Evolutionary conservation across 805 yeast genomes (phyloP), one percentile per base, ranked within the genome.

Genomic region (Grigorovia yakushimaensis): DNA sequence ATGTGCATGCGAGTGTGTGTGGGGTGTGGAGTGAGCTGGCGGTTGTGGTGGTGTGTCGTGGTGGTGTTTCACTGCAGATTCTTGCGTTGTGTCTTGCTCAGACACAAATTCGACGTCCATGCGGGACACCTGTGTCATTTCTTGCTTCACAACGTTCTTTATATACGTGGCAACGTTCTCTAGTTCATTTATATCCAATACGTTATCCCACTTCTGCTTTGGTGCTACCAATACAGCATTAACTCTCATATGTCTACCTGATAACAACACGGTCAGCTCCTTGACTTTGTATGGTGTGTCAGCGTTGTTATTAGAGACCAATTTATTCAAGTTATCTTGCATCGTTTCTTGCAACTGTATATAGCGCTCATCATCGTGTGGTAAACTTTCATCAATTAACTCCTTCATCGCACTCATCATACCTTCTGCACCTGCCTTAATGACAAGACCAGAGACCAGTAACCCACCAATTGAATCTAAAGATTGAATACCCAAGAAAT

Each of bases 381-480:
- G 70, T 37, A 82, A 66, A 2, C 91, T 82, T 52, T 79, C 76
- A 58, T 91, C 98, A 27, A 87, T 73, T 41, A 91, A 69, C 61
- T 91, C 98, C 50, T 74, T 74, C 57, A 82, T 73, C 0, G 97
- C 79, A 23, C 74, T 73, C 49, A 73, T 70, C 55, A 84, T 78
- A 23, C 95, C 89, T 2, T 77, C 75, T 64, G 78, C 74, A 35
- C 98, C 98, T 7, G 96, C 96, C 54, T 76, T 80, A 52, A 89
- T 78, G 48, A 93, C 83, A 56, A 93, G 70, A 1, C 74, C 73
- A 0, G 97, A 88, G 8, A 93, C 98, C 4, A 87, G 61, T 27
- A 89, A 64, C 0, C 98, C 98, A 51, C 98, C 98, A 47, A 88
- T 75, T 2, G 97, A 85, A 63, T 93, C 98, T 47, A 93, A 68